Evolutionary conservation across 352 stramenopile genomes (phyloP).

Genomic region (Phytophthora meadii): DNA sequence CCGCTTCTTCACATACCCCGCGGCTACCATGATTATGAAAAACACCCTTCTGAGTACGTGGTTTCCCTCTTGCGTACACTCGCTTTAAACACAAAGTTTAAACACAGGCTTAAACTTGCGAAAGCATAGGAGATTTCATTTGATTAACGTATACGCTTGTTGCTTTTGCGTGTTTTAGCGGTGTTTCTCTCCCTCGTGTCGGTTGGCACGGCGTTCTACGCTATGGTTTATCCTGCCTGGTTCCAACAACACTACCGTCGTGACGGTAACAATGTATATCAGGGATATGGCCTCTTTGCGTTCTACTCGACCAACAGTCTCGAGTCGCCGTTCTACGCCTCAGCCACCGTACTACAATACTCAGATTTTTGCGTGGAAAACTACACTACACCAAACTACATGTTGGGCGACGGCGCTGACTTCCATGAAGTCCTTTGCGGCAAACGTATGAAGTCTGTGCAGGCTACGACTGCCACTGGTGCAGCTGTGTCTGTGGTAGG

Average conservation of each 20-base stretch:
- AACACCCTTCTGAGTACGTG: conserved; percentile 80
- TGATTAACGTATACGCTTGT: background rate
- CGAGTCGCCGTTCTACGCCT: conserved; percentile 83
- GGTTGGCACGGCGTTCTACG: conserved; percentile 79
- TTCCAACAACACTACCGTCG: conserved; percentile 88
- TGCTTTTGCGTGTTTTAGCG: conserved; percentile 42
- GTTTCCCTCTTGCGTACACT: conserved; percentile 6
- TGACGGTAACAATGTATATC: conserved; percentile 75
- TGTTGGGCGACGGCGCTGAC: conserved; percentile 78
- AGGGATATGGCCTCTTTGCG: conserved; percentile 82
- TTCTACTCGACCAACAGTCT: conserved; percentile 84
- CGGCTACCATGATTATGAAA: conserved; percentile 59
- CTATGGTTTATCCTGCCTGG: conserved; percentile 83
- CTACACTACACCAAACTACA: conserved; percentile 76
- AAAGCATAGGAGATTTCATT: background rate
- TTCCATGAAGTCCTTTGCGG: conserved; percentile 78
- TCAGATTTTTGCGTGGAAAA: conserved; percentile 65
- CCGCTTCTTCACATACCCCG: background rate
- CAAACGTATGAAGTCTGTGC: conserved; percentile 73
- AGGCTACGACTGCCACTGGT: conserved; percentile 69
- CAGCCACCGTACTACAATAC: conserved; percentile 81
- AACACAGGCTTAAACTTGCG: conserved; percentile 3
- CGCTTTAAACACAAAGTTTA: conserved; percentile 4
- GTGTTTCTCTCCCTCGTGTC: conserved; percentile 82
- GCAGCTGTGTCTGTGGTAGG: conserved; percentile 68